phyloP scores from a whole-genome alignment of 768 basidiomycete genomes.

The Sporobolomyces roseus region DNA sequence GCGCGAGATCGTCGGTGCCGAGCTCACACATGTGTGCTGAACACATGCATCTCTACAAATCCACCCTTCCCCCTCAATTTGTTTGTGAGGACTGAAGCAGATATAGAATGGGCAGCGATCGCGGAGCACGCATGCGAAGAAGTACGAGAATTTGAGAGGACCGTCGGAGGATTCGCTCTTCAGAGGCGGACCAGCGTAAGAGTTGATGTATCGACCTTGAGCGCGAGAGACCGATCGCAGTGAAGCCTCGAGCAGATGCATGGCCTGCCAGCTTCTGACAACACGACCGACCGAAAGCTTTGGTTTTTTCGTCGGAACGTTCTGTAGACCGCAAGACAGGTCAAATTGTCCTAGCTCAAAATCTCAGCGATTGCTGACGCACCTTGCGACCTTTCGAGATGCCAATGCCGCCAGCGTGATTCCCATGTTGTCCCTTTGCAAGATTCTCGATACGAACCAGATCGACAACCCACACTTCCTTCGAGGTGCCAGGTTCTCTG shows the following conservation, averaged over 20 bases:
- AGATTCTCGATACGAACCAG: not conserved
- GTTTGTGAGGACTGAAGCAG: not conserved
- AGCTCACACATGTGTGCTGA: not conserved
- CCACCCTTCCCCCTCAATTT: not conserved
- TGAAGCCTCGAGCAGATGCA: not conserved
- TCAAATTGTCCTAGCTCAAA: not conserved
- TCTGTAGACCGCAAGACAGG: not conserved
- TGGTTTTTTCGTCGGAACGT: not conserved
- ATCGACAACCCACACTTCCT: not conserved
- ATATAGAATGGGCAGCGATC: slow-evolving; percentile 1
- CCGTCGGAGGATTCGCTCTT: not conserved
- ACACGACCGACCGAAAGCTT: not conserved
- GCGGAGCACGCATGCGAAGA: not conserved
- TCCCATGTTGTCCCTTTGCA: not conserved
- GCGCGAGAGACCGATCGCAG: not conserved
- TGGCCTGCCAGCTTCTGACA: not conserved
- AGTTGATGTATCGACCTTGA: not conserved
- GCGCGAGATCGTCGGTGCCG: not conserved
- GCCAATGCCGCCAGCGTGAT: not conserved
- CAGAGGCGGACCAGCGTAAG: no score
- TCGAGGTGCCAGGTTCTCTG: not conserved
- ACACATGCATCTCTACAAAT: not conserved
- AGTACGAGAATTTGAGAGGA: not conserved
- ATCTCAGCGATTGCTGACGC: not conserved
- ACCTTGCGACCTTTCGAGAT: slow-evolving; percentile 1